Conservation (phyloP, 768 basidiomycete species). For the Boletus rubropictus region DNA sequence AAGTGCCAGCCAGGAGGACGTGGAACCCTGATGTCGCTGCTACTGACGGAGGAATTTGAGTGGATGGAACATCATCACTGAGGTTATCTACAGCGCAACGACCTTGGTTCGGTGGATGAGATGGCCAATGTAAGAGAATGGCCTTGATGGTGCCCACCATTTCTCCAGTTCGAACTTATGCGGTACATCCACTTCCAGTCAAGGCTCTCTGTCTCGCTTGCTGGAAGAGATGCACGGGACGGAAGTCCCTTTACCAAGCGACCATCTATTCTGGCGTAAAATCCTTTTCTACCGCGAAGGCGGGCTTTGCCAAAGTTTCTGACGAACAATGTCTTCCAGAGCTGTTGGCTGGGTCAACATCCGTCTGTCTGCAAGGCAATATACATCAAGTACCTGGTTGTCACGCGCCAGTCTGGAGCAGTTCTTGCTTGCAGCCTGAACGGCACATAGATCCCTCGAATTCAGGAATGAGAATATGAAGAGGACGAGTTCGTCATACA, state of each 20-base stretch:
- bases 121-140: conserved; percentile 12
- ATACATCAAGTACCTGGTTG: conserved; percentile 45
- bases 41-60: neutral
- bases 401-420: conserved; percentile 65
- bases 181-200: conserved; percentile 89
- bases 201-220: conserved; percentile 27
- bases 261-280: conserved; percentile 50
- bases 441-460: conserved; percentile 59
- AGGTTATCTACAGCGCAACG: conserved; percentile 50
- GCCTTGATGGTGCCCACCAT: conserved; percentile 42
- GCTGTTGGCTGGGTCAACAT: conserved; percentile 30
- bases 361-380: neutral
- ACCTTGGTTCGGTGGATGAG: conserved; percentile 39
- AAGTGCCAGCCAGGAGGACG: conserved; percentile 53
- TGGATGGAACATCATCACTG: conserved; percentile 11
- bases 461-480: conserved; percentile 68
- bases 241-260: conserved; percentile 57
- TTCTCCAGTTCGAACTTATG: conserved; percentile 78
- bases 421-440: conserved; percentile 56
- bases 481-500: conserved; percentile 75
- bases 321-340: conserved; percentile 68
- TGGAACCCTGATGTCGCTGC: conserved; percentile 24
- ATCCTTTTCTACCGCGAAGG: conserved; percentile 63
- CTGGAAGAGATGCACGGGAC: conserved; percentile 35
- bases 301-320: conserved; percentile 60